Percentiles rank a stretch among this genome's conserved stretches.
Conservation (phyloP, 495 filamentous ascomycete species). For the Hyphodiscus hymeniophilus region DNA sequence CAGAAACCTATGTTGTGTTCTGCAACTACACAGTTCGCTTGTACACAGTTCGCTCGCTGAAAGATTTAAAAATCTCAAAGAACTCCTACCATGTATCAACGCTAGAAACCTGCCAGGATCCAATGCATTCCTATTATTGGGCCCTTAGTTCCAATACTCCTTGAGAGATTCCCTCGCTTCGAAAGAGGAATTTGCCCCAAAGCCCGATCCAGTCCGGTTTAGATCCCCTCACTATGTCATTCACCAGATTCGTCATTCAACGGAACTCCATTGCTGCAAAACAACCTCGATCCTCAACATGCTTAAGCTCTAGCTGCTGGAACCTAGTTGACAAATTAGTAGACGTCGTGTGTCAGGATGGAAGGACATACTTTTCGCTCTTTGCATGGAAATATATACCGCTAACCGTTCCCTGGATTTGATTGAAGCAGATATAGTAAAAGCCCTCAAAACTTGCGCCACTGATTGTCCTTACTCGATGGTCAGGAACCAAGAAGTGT, state of each 20-base stretch:
- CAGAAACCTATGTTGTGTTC: constrained; percentile 1
- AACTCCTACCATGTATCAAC: constrained; percentile 10
- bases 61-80: constrained; percentile 7
- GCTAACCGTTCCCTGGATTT: constrained; percentile 70
- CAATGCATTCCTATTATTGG: constrained; percentile 9
- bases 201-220: background rate
- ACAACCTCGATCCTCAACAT: constrained; percentile 78
- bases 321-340: constrained; percentile 44
- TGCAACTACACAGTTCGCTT: constrained; percentile 2
- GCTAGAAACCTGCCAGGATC: constrained; percentile 7
- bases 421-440: constrained; percentile 99
- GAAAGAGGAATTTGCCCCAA: constrained; percentile 1
- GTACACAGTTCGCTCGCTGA: constrained; percentile 6
- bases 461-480: constrained; percentile 78
- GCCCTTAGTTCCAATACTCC: background rate
- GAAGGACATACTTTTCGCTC: constrained; percentile 75
- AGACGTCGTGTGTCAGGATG: background rate
- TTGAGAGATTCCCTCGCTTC: background rate
- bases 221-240: constrained; percentile 2
- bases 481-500: constrained; percentile 94
- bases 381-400: constrained; percentile 98
- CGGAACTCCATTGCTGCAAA: constrained; percentile 89
- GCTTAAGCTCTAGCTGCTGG: constrained; percentile 86
- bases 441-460: constrained; percentile 98
- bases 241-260: constrained; percentile 40